Conservation (phyloP, 352 stramenopile genomes). For the Detonula confervacea region DNA sequence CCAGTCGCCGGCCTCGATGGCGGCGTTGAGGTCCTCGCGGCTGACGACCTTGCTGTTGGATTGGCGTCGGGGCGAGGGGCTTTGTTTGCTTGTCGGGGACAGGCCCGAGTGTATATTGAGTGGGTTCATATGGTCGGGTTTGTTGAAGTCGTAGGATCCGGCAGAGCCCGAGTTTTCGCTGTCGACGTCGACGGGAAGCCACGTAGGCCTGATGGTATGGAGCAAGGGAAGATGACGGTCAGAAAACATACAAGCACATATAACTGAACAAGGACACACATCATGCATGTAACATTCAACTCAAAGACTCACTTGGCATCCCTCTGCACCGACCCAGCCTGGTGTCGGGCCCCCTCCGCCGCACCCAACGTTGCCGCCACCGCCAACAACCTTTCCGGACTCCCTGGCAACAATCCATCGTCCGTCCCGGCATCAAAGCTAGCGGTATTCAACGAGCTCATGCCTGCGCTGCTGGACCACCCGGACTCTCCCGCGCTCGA, state of each 20-base stretch:
- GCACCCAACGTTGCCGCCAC: slow-evolving; percentile 54
- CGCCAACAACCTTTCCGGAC: slow-evolving; percentile 31
- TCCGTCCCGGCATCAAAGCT: slow-evolving; percentile 53
- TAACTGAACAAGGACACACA: neutral
- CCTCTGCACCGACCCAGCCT: neutral
- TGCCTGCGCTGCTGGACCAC: slow-evolving; percentile 71
- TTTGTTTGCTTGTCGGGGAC: no score
- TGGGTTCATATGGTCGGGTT: no score
- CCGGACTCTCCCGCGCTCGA: slow-evolving; percentile 44
- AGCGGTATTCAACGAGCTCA: slow-evolving; percentile 72
- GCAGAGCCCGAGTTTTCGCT: neutral
- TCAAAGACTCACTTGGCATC: slow-evolving; percentile 15
- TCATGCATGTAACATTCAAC: no score
- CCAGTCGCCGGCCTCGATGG: slow-evolving; percentile 83
- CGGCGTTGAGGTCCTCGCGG: slow-evolving; percentile 64
- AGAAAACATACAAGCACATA: no score
- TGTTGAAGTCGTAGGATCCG: neutral
- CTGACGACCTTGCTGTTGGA: no score
- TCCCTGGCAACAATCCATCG: slow-evolving; percentile 31
- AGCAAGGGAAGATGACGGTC: no score
- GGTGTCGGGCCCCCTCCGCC: neutral
- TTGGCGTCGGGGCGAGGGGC: no score
- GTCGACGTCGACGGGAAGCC: neutral
- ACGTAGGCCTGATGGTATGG: no score
- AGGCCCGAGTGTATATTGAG: neutral